Evolutionary conservation across 148 eudicot genomes (phyloP).

Genomic region (Simmondsia chinensis): DNA sequence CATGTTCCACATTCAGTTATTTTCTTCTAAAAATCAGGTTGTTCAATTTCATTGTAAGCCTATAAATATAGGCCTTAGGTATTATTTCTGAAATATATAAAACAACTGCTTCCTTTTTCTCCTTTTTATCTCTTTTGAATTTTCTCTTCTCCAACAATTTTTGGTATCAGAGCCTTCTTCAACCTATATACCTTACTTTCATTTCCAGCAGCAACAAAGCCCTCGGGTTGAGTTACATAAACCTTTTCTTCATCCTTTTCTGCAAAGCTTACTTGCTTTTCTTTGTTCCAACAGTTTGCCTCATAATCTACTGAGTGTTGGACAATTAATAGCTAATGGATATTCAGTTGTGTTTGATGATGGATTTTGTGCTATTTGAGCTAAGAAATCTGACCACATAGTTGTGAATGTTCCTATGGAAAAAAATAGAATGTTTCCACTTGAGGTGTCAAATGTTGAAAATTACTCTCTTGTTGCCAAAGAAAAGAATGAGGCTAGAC

Average conservation of each 20-base stretch:
- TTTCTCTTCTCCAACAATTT: no score
- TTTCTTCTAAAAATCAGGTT: no score
- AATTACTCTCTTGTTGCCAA: neutral
- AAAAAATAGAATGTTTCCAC: slow-evolving; percentile 12
- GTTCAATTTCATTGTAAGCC: no score
- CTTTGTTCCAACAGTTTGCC: slow-evolving; percentile 7
- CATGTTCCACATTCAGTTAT: neutral
- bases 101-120: no score
- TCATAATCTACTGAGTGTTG: slow-evolving; percentile 15
- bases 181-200: no score
- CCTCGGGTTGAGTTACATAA: neutral
- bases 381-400: neutral
- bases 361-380: neutral
- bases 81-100: no score
- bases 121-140: no score
- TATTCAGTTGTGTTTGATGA: slow-evolving; percentile 9
- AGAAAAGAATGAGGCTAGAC: neutral
- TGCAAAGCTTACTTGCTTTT: no score
- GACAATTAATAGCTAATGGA: slow-evolving; percentile 7
- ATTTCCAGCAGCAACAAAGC: no score
- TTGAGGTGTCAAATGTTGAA: neutral
- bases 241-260: neutral
- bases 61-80: no score
- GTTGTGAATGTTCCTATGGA: neutral
- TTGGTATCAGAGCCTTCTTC: no score